Evolutionary conservation across 2,329 filamentous ascomycete genomes (phyloP), one percentile per base, ranked within the genome.

Genomic region (Fusarium papillatum): DNA sequence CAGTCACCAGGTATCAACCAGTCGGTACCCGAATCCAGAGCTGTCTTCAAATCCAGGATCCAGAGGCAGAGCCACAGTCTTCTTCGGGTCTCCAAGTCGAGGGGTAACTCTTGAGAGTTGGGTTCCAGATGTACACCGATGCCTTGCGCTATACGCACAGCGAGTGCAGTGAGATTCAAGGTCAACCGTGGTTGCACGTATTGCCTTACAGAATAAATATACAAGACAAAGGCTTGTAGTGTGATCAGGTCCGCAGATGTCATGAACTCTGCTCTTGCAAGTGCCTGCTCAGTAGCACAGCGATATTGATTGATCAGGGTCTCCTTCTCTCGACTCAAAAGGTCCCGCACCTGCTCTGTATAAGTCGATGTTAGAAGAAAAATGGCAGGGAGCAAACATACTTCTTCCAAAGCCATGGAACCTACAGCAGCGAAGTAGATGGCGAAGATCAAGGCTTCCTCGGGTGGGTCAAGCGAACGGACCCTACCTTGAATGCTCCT

Each of bases 381-480:
- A 22, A 64, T 64, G 62, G 57, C n/a, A 29, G 7, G 38, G 39
- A 34, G 55, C 14, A 8, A 60, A 16, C 64, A 22, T 61, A 71
- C 68, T 31, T 73, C 71, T n/a, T 62, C 46, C 29, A 29, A 36
- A 43, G 64, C 46, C 65, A 73, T 71, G n/a, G 71, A 73, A 9
- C 61, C 57, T 36, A 71, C 55, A 19, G 71, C 69, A 36, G 71
- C 71, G 22, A 69, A 68, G 62, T 68, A 73, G 38, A 73, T 69
- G 26, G 69, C 71, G 13, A 73, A 71, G 26, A 73, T 71, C 29
- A 73, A 55, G 3, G 71, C 71, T 38, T 71, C 69, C 34, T 73
- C 71, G 41, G 69, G 22, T 19, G 65, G 59, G 29, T 41, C 41
- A 19, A 71, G 46, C 16, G 64, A 65, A 24, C 36, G 61, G 7